Base-by-base conservation (phyloP, 78 protist genomes). In the Cavenderia fasciculata region DNA sequence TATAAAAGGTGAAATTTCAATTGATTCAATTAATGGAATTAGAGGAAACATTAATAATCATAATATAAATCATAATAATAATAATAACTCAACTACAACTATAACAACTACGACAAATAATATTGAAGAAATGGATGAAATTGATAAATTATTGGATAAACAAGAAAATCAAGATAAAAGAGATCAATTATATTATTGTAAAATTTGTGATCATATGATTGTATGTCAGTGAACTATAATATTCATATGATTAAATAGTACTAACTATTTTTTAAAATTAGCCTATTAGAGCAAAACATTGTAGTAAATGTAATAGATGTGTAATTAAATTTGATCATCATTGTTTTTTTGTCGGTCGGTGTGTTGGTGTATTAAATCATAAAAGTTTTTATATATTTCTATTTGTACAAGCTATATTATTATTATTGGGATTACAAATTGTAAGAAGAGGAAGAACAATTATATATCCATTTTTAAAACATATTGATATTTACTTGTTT, bases 291-390 rank as follows among this genome's bases (percentile, higher is more conserved):
- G 25, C 76, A 10, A 78, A 78, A 27, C 87, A 78, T 78, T 78
- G 87, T 52, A 41, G 21, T 25, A 46, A 49, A 40, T 78, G 87
- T 52, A 62, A 78, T 62, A 51, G 70, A 46, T 78, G 87, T 78
- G 57, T 78, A 19, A 43, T 78, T 12, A 78, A 65, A 43, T 78
- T 65, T 65, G 87, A 78, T 51, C 87, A 78, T 25, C 87, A 78
- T 65, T 78, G 87, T 40, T 51, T 65, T 49, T 78, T 78, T 44
- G 51, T 78, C 7, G 87, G 90, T 33, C 27, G 62, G 11, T 82
- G 90, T 69, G 78, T 82, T 11, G 90, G 90, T 2, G 33, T 40
- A 29, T 10, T 56, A 4, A 82, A 82, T 56, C 90, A 82, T 44
- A 69, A 57, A 41, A 12, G 14, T 19, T 82, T 82, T 33, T 31